Base-by-base conservation (phyloP, 2,329 filamentous ascomycete species). In the Phyllosticta citribraziliensis region DNA sequence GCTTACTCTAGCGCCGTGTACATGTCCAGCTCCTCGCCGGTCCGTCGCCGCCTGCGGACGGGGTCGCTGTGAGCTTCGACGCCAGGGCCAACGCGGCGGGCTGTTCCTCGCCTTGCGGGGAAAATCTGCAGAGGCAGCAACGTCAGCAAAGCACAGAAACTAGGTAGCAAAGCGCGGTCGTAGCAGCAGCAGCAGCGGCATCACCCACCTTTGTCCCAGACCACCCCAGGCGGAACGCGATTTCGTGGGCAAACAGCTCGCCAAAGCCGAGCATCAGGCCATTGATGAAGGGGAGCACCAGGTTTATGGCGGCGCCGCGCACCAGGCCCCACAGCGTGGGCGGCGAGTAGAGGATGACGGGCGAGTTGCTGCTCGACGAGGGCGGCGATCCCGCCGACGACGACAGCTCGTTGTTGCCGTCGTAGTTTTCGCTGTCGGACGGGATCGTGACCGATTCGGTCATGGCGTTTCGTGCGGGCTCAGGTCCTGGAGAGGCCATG, bases 261-360 rank as follows among this genome's bases (percentile, higher is more conserved):
- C 94, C 94, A 70, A 99, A 97, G 2, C 94, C 94, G 70, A 99
- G 78, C 94, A 99, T 99, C 80, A 99, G 84, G 55, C 94, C 94
- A 76, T 99, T 99, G 70, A 99, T 85, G 70, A 99, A 99, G 0
- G 94, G 94, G 20, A 99, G 77, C 1, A 99, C 70, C n/a, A 99
- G 79, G 73, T 99, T 99, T 76, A 99, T 99, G 5, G 92, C 91
- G 17, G 91, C 90, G 47, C 94, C 91, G 60, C 93, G 85, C 60
- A 97, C 66, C 64, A 99, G 74, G 10, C 89, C 86, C 89, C 90
- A 96, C 53, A 95, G 69, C 0, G 91, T 95, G 2, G 94, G 92
- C 3, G 92, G 91, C 66, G 86, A 85, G 81, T 97, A 99, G 55
- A 97, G 83, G 55, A 96, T 87, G 68, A 96, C 75, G 9, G 88